Base-by-base conservation (phyloP, 805 yeast genomes). In the Lipomyces anomalus region DNA sequence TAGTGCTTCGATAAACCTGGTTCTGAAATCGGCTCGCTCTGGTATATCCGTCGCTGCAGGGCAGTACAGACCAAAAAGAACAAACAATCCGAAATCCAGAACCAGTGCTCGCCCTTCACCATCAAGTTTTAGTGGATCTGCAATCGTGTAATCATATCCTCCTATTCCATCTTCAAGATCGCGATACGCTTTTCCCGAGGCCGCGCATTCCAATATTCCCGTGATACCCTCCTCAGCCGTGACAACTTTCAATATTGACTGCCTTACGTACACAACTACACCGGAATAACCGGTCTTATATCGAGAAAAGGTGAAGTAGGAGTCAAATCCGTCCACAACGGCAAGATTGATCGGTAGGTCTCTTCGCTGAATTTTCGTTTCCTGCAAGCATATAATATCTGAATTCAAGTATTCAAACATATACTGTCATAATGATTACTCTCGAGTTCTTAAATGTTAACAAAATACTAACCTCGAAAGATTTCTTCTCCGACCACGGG, bases 171-270 rank as follows among this genome's bases (percentile, higher is more conserved):
- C 20, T 23, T 48, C 44, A 13, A 64, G 51, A 16, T 66, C 67
- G 23, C 63, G 48, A 56, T 61, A 64, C 33, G 41, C 30, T 7
- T 16, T 11, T 34, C 40, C 42, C 37, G 34, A 28, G 40, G 52
- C 55, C 22, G 50, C 47, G 40, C 52, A 42, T 34, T 52, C 46
- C 23, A 79, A 60, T 48, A 67, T 65, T 0, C 97, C 98, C 0
- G 96, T 83, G 5, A 92, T 68, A 0, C 98, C 98, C 63, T 90
- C 95, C 60, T 92, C 97, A 0, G 89, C 96, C 7, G 62, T 63
- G 0, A 63, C 65, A 1, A 59, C 56, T 9, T 43, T 18, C 35
- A 53, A 46, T 4, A 11, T 20, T 1, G 82, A 78, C 2, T 68
- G 63, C 38, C 88, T 67, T 1, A 85, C 72, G 65, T 85, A 90